Conservation (phyloP, 179 eudicot genomes). For the Heliamphora pulchella region DNA sequence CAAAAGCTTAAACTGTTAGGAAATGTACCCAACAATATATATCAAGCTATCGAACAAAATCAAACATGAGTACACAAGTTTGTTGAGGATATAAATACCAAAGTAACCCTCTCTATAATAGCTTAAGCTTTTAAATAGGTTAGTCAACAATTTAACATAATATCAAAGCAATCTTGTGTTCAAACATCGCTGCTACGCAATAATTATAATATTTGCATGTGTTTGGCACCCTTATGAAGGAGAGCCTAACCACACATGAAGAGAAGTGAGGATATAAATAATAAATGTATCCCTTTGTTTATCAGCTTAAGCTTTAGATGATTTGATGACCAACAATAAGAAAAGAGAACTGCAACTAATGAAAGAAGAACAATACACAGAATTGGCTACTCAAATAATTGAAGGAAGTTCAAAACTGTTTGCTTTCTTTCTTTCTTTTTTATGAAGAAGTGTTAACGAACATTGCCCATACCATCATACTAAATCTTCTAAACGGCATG, state of each 20-base stretch:
- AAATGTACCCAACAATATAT: too few species aligned
- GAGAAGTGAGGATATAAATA: neutral
- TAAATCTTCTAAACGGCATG: neutral
- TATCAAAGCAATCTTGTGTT: neutral
- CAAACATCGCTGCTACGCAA: neutral
- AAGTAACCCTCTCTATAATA: too few species aligned
- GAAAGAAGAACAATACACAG: neutral
- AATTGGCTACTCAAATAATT: neutral
- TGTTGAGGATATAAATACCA: neutral
- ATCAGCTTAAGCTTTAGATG: neutral
- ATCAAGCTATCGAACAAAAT: too few species aligned
- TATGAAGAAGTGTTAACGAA: neutral
- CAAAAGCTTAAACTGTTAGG: too few species aligned
- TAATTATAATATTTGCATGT: neutral
- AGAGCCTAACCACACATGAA: neutral
- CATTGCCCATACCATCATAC: neutral
- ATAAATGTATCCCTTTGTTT: too few species aligned
- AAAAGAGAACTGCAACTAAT: neutral
- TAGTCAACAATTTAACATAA: neutral
- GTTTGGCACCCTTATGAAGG: neutral
- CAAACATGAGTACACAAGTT: neutral
- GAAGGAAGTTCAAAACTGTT: neutral
- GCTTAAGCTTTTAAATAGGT: too few species aligned
- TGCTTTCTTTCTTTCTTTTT: neutral
- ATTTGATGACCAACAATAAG: neutral